Evolutionary conservation across 2,329 filamentous ascomycete genomes (phyloP).

Genomic region (Aspergillus neoniger): DNA sequence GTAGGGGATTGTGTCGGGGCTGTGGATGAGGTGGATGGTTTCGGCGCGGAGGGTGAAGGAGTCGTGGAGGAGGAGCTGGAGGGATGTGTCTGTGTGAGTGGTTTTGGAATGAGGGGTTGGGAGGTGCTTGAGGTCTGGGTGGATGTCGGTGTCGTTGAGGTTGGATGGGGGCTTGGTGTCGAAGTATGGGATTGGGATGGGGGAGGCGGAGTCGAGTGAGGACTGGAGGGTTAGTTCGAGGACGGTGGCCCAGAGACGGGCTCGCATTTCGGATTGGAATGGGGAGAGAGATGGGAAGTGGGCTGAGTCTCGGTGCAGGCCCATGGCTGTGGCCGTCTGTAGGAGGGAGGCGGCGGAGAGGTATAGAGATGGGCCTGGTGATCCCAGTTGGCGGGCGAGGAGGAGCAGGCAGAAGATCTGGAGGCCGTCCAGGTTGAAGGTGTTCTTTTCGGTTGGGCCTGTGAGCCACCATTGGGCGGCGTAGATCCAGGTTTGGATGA

Average conservation of each 20-base stretch:
- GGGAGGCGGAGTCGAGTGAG: constrained; percentile 17
- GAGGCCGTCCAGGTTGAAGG: constrained; percentile 32
- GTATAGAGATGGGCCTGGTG: constrained; percentile 25
- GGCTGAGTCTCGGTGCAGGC: constrained; percentile 31
- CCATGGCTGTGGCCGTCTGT: constrained; percentile 30
- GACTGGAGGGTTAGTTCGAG: constrained; percentile 20
- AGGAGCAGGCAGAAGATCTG: constrained; percentile 39
- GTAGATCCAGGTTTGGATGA: constrained; percentile 32
- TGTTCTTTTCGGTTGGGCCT: constrained; percentile 36
- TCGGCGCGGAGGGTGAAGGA: constrained; percentile 13
- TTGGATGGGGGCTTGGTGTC: constrained; percentile 24
- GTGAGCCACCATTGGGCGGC: constrained; percentile 40
- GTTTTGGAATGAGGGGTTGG: constrained; percentile 15
- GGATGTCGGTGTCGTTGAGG: constrained; percentile 28
- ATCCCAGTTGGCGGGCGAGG: constrained; percentile 32
- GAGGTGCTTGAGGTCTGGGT: constrained; percentile 19
- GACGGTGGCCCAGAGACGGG: constrained; percentile 22
- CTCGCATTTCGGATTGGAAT: constrained; percentile 18
- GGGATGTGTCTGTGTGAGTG: constrained; percentile 23
- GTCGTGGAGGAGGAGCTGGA: constrained; percentile 23
- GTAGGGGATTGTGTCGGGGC: constrained; percentile 13
- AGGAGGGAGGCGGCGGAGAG: constrained; percentile 28
- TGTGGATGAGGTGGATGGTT: constrained; percentile 11
- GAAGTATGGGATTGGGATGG: constrained; percentile 8
- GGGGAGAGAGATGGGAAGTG: constrained; percentile 22